A percentile compares a stretch with the other conserved stretches of the same genome.
phyloP scores from a whole-genome alignment of 2,329 filamentous ascomycete genomes.

The Myotisia sp. region DNA sequence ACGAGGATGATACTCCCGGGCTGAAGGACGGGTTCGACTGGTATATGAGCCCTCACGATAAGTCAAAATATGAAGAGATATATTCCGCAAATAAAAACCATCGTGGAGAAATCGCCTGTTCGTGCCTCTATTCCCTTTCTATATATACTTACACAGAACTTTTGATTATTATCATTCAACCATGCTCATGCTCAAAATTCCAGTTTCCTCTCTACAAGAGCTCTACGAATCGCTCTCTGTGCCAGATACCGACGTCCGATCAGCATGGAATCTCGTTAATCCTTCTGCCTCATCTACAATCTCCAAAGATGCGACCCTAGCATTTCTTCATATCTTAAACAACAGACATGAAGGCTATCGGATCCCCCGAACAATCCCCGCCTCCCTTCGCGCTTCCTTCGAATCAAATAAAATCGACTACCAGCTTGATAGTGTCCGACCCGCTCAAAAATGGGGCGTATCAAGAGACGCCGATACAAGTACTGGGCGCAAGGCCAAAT shows the following conservation, averaged over 20 bases:
- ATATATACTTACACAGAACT: background rate
- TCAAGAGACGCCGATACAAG: slow-evolving; percentile 48
- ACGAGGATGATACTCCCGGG: slow-evolving; percentile 61
- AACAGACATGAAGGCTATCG: slow-evolving; percentile 89
- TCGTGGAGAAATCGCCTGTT: slow-evolving; percentile 69
- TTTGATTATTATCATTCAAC: slow-evolving; percentile 7
- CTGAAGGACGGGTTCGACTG: slow-evolving; percentile 96
- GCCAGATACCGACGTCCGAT: slow-evolving; percentile 65
- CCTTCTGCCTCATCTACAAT: slow-evolving; percentile 69
- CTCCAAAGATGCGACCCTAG: slow-evolving; percentile 86
- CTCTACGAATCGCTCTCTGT: slow-evolving; percentile 61
- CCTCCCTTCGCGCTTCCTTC: slow-evolving; percentile 79
- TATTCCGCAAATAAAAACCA: slow-evolving; percentile 83
- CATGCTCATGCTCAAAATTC: too few species aligned
- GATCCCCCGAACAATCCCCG: slow-evolving; percentile 80
- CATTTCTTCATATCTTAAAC: slow-evolving; percentile 93
- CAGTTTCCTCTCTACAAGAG: slow-evolving; percentile 63
- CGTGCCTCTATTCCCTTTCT: slow-evolving; percentile 20
- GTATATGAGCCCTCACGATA: slow-evolving; percentile 93
- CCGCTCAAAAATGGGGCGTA: slow-evolving; percentile 64
- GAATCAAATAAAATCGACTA: slow-evolving; percentile 96
- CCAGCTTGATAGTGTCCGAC: slow-evolving; percentile 63
- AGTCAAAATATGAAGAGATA: slow-evolving; percentile 91
- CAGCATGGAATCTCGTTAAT: slow-evolving; percentile 95
- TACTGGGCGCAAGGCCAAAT: slow-evolving; percentile 88